Percentiles rank a stretch among this genome's conserved stretches.
Conservation (phyloP, 169 alveolate species). For the Plasmodium gaboni region DNA sequence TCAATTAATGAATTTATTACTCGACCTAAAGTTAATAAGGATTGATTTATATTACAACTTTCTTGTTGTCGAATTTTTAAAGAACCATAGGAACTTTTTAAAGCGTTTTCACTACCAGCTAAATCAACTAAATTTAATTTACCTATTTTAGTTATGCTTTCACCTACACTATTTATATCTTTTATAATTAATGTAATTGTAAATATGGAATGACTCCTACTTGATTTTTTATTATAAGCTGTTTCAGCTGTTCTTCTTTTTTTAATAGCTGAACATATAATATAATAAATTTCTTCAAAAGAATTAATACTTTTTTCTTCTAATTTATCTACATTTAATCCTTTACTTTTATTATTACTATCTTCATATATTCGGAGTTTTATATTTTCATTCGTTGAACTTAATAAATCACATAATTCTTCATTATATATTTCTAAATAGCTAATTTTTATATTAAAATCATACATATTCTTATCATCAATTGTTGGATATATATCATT, state of each 20-base stretch:
- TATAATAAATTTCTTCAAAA: constrained; percentile 89
- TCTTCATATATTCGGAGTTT: constrained; percentile 81
- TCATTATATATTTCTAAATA: constrained; percentile 92
- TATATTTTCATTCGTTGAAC: constrained; percentile 77
- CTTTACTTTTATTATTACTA: constrained; percentile 80
- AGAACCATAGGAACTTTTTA: constrained; percentile 91
- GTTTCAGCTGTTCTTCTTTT: constrained; percentile 93
- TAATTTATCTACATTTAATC: constrained; percentile 86
- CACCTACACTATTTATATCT: constrained; percentile 89
- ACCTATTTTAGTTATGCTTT: constrained; percentile 90
- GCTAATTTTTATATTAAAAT: constrained; percentile 88
- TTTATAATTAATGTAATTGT: constrained; percentile 90
- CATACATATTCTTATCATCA: constrained; percentile 71
- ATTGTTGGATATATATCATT: background rate
- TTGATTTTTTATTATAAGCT: constrained; percentile 88
- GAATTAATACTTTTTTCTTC: constrained; percentile 89
- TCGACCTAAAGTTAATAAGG: constrained; percentile 92
- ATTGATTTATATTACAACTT: constrained; percentile 93
- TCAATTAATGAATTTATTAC: constrained; percentile 94
- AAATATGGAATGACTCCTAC: constrained; percentile 94
- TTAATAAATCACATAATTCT: constrained; percentile 88
- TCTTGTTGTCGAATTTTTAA: constrained; percentile 92
- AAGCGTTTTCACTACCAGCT: constrained; percentile 96
- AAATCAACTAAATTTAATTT: constrained; percentile 95
- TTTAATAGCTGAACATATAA: constrained; percentile 87